Base-by-base conservation (phyloP, 2,329 filamentous ascomycete genomes). In the Fusarium succisae region DNA sequence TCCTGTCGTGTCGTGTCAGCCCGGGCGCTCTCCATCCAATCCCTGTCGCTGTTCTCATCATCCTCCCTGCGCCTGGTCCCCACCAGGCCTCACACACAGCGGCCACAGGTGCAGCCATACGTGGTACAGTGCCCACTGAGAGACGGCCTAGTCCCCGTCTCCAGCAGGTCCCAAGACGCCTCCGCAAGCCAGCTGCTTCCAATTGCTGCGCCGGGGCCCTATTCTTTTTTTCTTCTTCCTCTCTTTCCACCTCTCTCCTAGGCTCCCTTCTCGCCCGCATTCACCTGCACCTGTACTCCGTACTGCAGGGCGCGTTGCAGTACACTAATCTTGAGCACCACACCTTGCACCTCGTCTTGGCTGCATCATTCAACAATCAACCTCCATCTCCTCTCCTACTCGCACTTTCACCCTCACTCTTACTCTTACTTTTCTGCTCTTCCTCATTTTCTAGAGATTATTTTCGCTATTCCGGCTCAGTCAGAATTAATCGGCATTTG, bases 21-120 rank as follows among this genome's bases (percentile, higher is more conserved):
- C 78, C 70, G 75, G 78, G 67, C 75, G 54, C 70, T 70, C 74
- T 70, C 67, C 70, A 74, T 65, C 80, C 80, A 81, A 81, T 81
- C 80, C 78, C 74, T 75, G 76, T 44, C 73, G 53, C 59, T 57
- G 55, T 75, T 70, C 66, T 66, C 73, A 70, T 69, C 69, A 76
- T 77, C 72, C 77, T 78, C 76, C 74, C 75, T 78, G 70, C 75
- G 51, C 66, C 60, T 57, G 61, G 64, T 65, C 72, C 48, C 75
- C 76, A 74, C 73, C 63, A 62, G 76, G 75, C 77, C 77, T 77
- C 73, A 68, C 70, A 70, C 68, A 75, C 69, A 53, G 61, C 60
- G 61, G 58, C 74, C 74, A 74, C 43, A 44, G 39, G 37, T 41
- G 50, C 38, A 62, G 55, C 44, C 45, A 65, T 45, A 58, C 55